Conservation (phyloP, 441 rosid genomes). For the Adansonia madagascariensis region DNA sequence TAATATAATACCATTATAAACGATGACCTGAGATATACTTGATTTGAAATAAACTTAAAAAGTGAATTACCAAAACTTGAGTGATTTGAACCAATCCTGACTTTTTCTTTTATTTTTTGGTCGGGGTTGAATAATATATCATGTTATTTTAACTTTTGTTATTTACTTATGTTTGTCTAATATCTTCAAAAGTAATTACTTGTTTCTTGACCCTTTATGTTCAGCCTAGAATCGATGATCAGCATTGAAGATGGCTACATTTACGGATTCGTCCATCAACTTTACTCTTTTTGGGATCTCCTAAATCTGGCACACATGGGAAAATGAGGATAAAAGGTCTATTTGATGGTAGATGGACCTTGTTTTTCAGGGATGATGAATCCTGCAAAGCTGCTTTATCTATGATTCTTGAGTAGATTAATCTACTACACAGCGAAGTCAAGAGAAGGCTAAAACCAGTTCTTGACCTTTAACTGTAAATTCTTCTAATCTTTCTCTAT, state of each 20-base stretch:
- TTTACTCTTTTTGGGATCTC: conserved; percentile 62
- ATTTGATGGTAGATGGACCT: conserved; percentile 93
- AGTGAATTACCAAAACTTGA: background rate
- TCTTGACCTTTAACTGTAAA: conserved; percentile 50
- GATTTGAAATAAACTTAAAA: background rate
- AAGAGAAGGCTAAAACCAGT: conserved; percentile 70
- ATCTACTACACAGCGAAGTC: conserved; percentile 66
- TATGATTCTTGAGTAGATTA: conserved; percentile 67
- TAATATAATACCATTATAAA: background rate
- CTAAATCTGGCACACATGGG: conserved; percentile 45
- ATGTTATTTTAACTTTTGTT: background rate
- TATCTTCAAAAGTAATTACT: background rate
- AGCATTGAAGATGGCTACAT: conserved; percentile 86
- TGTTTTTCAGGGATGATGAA: conserved; percentile 81
- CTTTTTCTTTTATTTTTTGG: background rate
- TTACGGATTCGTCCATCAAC: conserved; percentile 80
- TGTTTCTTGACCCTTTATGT: conserved; percentile 23
- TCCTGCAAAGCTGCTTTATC: conserved; percentile 70
- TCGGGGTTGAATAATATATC: background rate
- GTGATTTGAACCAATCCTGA: background rate
- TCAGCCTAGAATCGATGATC: conserved; percentile 84
- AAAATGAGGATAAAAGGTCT: conserved; percentile 60
- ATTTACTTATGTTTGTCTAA: background rate
- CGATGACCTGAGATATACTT: background rate
- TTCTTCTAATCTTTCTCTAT: conserved; percentile 33